phyloP scores from a whole-genome alignment of 495 filamentous ascomycete genomes.

The Penicillium lividum region DNA sequence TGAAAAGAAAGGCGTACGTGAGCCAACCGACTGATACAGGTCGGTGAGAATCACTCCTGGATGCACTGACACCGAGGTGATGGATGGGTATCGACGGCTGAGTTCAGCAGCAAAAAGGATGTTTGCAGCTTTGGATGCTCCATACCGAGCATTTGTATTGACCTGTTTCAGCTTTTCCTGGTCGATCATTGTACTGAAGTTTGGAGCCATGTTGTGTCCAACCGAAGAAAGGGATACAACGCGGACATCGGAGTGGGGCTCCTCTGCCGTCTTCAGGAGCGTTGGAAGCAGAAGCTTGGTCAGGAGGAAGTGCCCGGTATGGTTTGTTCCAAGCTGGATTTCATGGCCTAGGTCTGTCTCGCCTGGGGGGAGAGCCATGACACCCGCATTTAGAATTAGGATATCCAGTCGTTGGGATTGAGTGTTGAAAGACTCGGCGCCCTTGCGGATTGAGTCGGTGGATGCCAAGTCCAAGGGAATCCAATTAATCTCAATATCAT shows the following conservation, averaged over 20 bases:
- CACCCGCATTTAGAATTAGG: constrained; percentile 62
- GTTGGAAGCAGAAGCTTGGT: constrained; percentile 47
- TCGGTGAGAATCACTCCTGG: constrained; percentile 45
- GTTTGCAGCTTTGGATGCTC: constrained; percentile 59
- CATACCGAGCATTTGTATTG: constrained; percentile 50
- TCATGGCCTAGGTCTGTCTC: constrained; percentile 50
- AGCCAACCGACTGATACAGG: constrained; percentile 23
- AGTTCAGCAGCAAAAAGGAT: constrained; percentile 58
- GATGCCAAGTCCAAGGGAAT: constrained; percentile 50
- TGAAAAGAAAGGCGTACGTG: constrained; percentile 9
- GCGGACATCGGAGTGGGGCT: constrained; percentile 43
- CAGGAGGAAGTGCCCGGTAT: constrained; percentile 61
- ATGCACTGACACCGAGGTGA: constrained; percentile 49
- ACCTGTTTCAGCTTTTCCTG: constrained; percentile 39
- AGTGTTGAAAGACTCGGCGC: constrained; percentile 47
- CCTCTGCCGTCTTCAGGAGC: constrained; percentile 32
- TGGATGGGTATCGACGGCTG: constrained; percentile 39
- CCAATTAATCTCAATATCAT: constrained; percentile 36
- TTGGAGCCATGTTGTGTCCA: constrained; percentile 32
- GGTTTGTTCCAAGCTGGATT: constrained; percentile 58
- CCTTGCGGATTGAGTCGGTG: constrained; percentile 48
- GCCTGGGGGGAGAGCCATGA: constrained; percentile 55
- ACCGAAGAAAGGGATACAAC: constrained; percentile 44
- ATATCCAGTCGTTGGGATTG: constrained; percentile 60
- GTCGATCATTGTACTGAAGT: constrained; percentile 31